A percentile compares a stretch with the other conserved stretches of the same genome.
Evolutionary conservation across 2,329 filamentous ascomycete genomes (phyloP).

Genomic region (Fusarium udum): DNA sequence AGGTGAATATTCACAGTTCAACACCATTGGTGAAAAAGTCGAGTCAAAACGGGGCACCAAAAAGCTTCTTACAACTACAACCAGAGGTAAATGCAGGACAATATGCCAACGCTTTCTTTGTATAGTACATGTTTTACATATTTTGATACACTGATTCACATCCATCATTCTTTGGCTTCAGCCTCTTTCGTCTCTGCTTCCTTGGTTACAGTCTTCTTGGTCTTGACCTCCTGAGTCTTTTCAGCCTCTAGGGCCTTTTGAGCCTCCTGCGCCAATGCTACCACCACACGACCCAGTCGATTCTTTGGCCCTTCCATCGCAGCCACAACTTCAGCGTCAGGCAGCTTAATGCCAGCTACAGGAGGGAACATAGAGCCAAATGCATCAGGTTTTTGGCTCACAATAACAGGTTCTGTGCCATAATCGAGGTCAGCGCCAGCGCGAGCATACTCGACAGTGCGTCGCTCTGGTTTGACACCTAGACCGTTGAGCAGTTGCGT

Average conservation of each 20-base stretch:
- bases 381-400: conserved; percentile 39
- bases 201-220: no score
- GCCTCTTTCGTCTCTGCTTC: no score
- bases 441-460: conserved; percentile 70
- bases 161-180: conserved; percentile 9
- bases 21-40: conserved; percentile 24
- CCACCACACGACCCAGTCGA: conserved; percentile 42
- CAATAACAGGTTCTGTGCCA: conserved; percentile 56
- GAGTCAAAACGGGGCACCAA: conserved; percentile 10
- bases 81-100: not conserved
- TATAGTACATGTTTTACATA: conserved; percentile 32
- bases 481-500: conserved; percentile 78
- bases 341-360: conserved; percentile 38
- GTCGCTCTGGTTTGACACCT: conserved; percentile 70
- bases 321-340: conserved; percentile 37
- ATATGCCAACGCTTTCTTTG: not conserved
- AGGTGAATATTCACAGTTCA: conserved; percentile 5
- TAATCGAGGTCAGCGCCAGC: conserved; percentile 75
- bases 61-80: not conserved
- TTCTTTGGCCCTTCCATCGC: conserved; percentile 37
- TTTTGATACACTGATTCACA: not conserved
- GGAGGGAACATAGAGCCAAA: conserved; percentile 64
- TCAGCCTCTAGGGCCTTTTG: conserved; percentile 5
- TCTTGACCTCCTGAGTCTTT: not conserved
- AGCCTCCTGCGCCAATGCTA: conserved; percentile 44